Conservation (phyloP, 1,284 basidiomycete species). For the Cutaneotrichosporon sp. region DNA sequence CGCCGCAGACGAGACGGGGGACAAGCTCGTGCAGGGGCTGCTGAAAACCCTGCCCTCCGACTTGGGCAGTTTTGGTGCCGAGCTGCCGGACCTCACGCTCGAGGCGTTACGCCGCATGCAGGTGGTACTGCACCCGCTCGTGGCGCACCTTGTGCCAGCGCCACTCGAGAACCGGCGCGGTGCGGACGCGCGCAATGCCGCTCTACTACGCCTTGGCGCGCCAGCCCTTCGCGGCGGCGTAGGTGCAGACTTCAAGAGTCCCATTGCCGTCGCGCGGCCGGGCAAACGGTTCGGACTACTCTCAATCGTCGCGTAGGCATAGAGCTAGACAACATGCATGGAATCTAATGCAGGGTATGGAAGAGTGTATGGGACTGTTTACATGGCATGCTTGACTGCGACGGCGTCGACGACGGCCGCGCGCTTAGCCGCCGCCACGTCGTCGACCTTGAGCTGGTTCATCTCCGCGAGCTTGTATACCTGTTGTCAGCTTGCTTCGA, state of each 20-base stretch:
- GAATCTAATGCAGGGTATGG: conserved; percentile 13
- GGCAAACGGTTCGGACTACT: conserved; percentile 45
- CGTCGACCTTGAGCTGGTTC: conserved; percentile 42
- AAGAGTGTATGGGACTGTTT: background rate
- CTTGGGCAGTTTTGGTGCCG: background rate
- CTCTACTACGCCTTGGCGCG: conserved; percentile 37
- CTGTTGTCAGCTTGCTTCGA: conserved; percentile 47
- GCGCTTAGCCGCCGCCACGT: conserved; percentile 52
- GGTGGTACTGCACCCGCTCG: conserved; percentile 33
- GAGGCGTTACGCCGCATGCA: conserved; percentile 35
- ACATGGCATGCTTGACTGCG: conserved; percentile 69
- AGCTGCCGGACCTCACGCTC: conserved; percentile 21
- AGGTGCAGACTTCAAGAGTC: conserved; percentile 39
- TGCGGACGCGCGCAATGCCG: conserved; percentile 23
- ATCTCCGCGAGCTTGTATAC: conserved; percentile 65
- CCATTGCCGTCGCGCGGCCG: conserved; percentile 42
- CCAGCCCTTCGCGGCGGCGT: conserved; percentile 21
- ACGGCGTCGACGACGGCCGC: conserved; percentile 67
- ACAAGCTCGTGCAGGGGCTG: conserved; percentile 19
- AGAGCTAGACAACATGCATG: background rate
- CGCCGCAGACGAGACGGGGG: conserved; percentile 19
- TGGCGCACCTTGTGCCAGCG: conserved; percentile 23
- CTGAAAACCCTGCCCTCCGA: conserved; percentile 14
- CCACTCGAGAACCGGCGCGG: conserved; percentile 5
- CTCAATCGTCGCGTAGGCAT: conserved; percentile 30